Conservation (phyloP, 202 grass and related monocot species). For the Schoenoplectus tabernaemontani region DNA sequence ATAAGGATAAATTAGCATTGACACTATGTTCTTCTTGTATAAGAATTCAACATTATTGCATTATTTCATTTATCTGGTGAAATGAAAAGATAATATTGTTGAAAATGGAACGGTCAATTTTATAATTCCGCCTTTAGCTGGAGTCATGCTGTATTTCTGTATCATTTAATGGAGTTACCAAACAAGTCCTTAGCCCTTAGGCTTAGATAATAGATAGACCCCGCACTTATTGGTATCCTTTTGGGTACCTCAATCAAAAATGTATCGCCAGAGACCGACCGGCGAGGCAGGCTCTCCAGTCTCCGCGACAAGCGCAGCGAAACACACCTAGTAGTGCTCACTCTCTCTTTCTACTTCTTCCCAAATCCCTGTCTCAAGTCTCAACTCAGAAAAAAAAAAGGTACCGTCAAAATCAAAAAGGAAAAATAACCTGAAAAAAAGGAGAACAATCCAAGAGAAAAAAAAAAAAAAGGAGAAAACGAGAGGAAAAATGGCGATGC, state of each 20-base stretch:
- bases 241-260: neutral
- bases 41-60: neutral
- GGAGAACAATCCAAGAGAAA: neutral
- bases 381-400: slow-evolving; percentile 6
- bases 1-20: neutral
- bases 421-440: neutral
- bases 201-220: slow-evolving; percentile 40
- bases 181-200: slow-evolving; percentile 9
- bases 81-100: neutral
- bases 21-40: neutral
- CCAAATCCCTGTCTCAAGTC: neutral
- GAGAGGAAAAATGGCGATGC: slow-evolving; percentile 27
- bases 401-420: neutral
- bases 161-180: neutral
- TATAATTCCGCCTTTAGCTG: no score
- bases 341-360: neutral
- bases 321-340: slow-evolving; percentile 3
- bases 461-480: neutral
- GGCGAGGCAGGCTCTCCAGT: neutral
- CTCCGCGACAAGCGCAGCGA: neutral
- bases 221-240: neutral
- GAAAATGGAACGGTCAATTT: neutral
- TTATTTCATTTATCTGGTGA: neutral
- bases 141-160: slow-evolving; percentile 19
- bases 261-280: neutral